Evolutionary conservation across 345 rosid species (phyloP), one percentile per base, ranked within the genome.

Genomic region (Moricandia arvensis): DNA sequence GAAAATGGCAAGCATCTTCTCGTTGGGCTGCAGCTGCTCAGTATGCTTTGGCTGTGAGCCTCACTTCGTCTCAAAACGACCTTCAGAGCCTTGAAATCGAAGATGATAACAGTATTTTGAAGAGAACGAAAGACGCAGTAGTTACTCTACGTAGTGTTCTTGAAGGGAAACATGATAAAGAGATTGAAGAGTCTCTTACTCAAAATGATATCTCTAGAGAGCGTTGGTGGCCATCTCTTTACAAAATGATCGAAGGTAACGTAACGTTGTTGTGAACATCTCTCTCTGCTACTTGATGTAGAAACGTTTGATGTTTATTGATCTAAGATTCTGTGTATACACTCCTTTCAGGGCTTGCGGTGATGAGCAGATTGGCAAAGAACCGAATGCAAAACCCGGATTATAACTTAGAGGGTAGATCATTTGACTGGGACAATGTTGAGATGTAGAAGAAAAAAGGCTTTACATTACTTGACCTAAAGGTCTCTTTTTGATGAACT

Each of bases 211-310:
- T 90, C 61, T 82, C 98, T 29, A 81, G 73, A 73, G 94, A 90
- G 30, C 73, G 93, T 72, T 95, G 99, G 99, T 88, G 93, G 91
- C 83, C 96, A 5, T 79, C 98, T 54, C 86, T 95, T 38, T 90
- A 92, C 83, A 86, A 75, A 84, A 87, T 92, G 85, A 76, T 95
- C 16, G 97, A 92, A 92, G 99, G 99, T 92, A 83, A 55, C 15
- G 99, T 92, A 83, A 55, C 15, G 45, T 38, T 10, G 45, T 10
- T 43, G 59, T 41, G 10, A 51, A 43, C n/a, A 37, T 3, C 27
- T 69, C 61, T 66, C 59, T 66, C 65, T 10, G 26, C 26, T 45
- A 45, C 53, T 45, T 1, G 3, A n/a, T 45, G 5, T 0, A 45
- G 53, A 24, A 31, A 26, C 34, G 68, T 63, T 18, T 49, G 12